Evolutionary conservation across 2,329 filamentous ascomycete genomes (phyloP).

Genomic region (Monosporascus ibericus): DNA sequence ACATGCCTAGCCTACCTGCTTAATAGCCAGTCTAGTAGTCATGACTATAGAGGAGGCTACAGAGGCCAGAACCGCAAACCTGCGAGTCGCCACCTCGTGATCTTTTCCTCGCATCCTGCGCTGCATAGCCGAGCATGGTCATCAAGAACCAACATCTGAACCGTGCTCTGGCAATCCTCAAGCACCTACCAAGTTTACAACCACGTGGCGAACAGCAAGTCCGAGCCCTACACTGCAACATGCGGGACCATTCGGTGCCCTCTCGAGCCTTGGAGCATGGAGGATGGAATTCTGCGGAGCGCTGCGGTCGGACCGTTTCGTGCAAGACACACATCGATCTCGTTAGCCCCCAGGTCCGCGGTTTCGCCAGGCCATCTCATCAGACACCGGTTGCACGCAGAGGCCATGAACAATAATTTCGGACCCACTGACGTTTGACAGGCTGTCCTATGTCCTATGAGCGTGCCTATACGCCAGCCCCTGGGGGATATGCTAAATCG

Average conservation of each 20-base stretch:
- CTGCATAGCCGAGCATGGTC: not conserved
- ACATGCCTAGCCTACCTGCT: not conserved
- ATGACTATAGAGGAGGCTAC: not conserved
- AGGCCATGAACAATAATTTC: not conserved
- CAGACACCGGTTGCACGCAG: not conserved
- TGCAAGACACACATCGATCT: not conserved
- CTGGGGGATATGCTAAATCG: not conserved
- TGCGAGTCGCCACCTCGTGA: not conserved
- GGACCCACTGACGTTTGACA: not conserved
- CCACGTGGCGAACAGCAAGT: too few species aligned
- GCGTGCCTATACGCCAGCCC: not conserved
- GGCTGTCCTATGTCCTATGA: not conserved
- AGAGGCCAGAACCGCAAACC: not conserved
- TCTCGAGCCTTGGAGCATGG: too few species aligned
- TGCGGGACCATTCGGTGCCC: too few species aligned
- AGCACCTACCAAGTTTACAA: too few species aligned
- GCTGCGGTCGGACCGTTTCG: not conserved
- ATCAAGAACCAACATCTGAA: not conserved
- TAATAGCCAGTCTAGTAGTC: not conserved
- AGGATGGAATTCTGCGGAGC: too few species aligned
- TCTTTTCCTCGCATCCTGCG: not conserved
- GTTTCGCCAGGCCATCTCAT: not conserved
- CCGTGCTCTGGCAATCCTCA: too few species aligned
- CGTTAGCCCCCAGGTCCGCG: not conserved
- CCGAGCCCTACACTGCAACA: too few species aligned